Conservation (phyloP, 805 yeast species). For the Metschnikowia corniflorae region DNA sequence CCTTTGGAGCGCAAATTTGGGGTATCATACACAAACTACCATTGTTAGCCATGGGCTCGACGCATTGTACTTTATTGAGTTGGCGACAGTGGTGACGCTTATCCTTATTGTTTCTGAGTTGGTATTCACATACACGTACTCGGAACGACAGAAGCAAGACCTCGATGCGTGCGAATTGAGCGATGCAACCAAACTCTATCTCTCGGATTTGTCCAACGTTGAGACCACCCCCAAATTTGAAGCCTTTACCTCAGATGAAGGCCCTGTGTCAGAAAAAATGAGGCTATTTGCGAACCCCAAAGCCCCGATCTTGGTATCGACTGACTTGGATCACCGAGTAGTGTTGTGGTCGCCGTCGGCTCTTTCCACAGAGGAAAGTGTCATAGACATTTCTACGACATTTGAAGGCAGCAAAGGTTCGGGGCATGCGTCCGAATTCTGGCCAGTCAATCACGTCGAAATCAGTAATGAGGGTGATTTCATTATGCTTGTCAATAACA, state of each 20-base stretch:
- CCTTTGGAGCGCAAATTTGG: background rate
- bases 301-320: constrained; percentile 61
- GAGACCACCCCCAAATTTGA: constrained; percentile 26
- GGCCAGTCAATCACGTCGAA: constrained; percentile 61
- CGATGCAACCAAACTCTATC: constrained; percentile 1
- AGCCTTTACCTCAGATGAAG: constrained; percentile 30
- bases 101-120: constrained; percentile 48
- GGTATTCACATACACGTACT: constrained; percentile 28
- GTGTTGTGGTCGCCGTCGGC: constrained; percentile 68
- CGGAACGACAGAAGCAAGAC: constrained; percentile 16
- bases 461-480: constrained; percentile 58
- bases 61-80: constrained; percentile 52
- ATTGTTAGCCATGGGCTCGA: constrained; percentile 30
- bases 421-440: constrained; percentile 32
- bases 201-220: constrained; percentile 10
- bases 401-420: constrained; percentile 31
- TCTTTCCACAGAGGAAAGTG: constrained; percentile 15
- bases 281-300: constrained; percentile 54
- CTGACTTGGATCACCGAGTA: constrained; percentile 71
- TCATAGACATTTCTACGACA: constrained; percentile 36
- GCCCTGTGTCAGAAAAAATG: constrained; percentile 63
- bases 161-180: constrained; percentile 1
- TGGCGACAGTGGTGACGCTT: constrained; percentile 48
- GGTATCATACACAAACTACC: background rate
- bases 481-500: constrained; percentile 51